Percentiles rank a stretch among this genome's conserved stretches.
phyloP scores from a whole-genome alignment of 495 filamentous ascomycete genomes.

The Trichoderma orchidacearum region DNA sequence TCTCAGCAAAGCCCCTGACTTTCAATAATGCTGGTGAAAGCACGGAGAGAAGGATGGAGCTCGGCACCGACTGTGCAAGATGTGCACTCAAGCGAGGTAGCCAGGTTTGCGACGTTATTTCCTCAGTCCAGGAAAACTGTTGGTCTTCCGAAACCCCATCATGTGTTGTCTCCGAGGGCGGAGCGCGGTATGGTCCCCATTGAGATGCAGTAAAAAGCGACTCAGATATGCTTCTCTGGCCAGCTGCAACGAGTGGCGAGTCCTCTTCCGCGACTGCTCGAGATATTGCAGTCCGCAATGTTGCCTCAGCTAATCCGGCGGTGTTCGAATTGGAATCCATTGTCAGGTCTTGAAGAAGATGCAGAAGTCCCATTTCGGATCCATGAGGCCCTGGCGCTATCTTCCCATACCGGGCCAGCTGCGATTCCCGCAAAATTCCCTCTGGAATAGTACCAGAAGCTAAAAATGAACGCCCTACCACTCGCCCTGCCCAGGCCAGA shows the following conservation, averaged over 20 bases:
- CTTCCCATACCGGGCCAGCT: conserved; percentile 32
- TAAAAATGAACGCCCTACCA: conserved; percentile 74
- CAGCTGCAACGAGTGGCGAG: conserved; percentile 31
- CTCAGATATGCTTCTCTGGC: conserved; percentile 27
- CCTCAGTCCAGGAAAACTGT: not conserved
- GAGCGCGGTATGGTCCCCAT: conserved; percentile 33
- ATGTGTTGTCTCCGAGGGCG: conserved; percentile 25
- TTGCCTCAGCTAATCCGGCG: conserved; percentile 64
- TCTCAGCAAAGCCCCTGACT: conserved; percentile 53
- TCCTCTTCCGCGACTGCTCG: conserved; percentile 30
- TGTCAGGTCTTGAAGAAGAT: conserved; percentile 53
- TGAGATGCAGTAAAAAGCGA: conserved; percentile 28
- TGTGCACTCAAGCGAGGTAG: conserved; percentile 46
- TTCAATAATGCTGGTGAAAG: conserved; percentile 46
- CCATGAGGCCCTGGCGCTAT: conserved; percentile 19
- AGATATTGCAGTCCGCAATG: conserved; percentile 56
- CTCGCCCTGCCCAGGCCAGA: conserved; percentile 68
- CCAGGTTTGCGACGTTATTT: conserved; percentile 34
- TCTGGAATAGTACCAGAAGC: conserved; percentile 51
- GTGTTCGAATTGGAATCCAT: conserved; percentile 45
- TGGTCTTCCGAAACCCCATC: conserved; percentile 1
- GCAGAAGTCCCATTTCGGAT: conserved; percentile 41
- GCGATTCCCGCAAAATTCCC: conserved; percentile 44
- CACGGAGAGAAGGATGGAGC: conserved; percentile 53
- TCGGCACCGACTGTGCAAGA: conserved; percentile 42